Conservation (phyloP, 1,284 basidiomycete species). For the Omphalotus olearius region DNA sequence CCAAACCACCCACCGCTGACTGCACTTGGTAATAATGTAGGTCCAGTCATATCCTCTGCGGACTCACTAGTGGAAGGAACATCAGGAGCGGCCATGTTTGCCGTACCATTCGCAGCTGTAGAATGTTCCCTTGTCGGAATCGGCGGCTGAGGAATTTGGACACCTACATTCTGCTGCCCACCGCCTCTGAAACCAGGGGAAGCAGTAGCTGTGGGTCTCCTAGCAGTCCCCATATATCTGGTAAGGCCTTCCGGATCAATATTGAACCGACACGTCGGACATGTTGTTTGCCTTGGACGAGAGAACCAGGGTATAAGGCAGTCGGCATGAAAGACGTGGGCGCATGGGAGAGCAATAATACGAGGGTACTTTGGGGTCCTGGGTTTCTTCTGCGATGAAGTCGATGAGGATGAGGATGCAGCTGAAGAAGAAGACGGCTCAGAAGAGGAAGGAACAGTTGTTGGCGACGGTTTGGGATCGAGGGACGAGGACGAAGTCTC, state of each 20-base stretch:
- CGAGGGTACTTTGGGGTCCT: constrained; percentile 20
- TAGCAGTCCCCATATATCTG: neutral
- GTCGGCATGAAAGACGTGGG: constrained; percentile 72
- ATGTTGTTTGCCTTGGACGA: constrained; percentile 69
- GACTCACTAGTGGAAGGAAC: too few species aligned
- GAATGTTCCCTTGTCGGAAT: neutral
- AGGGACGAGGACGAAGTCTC: constrained; percentile 2
- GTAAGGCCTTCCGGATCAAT: constrained; percentile 74
- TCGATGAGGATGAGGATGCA: constrained; percentile 15
- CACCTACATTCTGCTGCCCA: neutral
- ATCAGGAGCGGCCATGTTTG: neutral
- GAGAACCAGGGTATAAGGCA: constrained; percentile 80
- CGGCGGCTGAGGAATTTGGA: neutral
- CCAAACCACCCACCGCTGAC: neutral
- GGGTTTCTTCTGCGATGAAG: neutral
- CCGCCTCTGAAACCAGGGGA: neutral
- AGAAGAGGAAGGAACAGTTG: constrained; percentile 10
- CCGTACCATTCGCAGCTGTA: neutral
- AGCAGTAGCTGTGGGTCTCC: constrained; percentile 1
- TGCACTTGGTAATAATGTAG: neutral
- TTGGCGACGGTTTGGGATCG: constrained; percentile 18
- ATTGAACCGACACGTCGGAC: constrained; percentile 76
- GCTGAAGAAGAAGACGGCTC: constrained; percentile 16
- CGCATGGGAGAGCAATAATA: constrained; percentile 68
- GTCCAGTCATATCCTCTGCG: too few species aligned